These are phyloP conservation scores for Zygosaccharomyces siamensis DNA, from an alignment of 805 yeast genomes.

Conservation along the genomic window DNA sequence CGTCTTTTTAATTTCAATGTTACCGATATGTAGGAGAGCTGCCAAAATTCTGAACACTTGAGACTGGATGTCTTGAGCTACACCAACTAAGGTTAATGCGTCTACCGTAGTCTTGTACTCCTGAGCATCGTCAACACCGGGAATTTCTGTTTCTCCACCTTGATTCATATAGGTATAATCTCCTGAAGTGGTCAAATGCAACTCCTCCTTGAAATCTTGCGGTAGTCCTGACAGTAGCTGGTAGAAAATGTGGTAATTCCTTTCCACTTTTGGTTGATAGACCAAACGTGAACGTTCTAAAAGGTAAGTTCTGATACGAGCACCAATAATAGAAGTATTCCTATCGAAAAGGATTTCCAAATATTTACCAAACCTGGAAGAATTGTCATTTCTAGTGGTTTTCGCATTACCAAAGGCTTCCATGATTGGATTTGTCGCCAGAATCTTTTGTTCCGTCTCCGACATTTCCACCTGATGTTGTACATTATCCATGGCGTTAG, in stretches of 20 bases:
- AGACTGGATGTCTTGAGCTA: slow-evolving; percentile 52
- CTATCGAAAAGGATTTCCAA: slow-evolving; percentile 82
- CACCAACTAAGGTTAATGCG: slow-evolving; percentile 77
- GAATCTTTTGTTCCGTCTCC: slow-evolving; percentile 84
- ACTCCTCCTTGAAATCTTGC: slow-evolving; percentile 45
- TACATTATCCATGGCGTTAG: slow-evolving; percentile 20
- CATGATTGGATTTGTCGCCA: slow-evolving; percentile 91
- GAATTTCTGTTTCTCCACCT: slow-evolving; percentile 71
- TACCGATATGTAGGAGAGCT: slow-evolving; percentile 88
- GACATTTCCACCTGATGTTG: slow-evolving; percentile 60
- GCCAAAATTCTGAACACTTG: slow-evolving; percentile 77
- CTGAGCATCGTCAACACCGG: slow-evolving; percentile 72
- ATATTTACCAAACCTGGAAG: slow-evolving; percentile 94
- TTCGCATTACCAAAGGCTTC: slow-evolving; percentile 96
- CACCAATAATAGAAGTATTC: slow-evolving; percentile 82
- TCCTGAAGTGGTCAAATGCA: slow-evolving; percentile 59
- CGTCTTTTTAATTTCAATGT: slow-evolving; percentile 79
- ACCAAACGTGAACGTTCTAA: slow-evolving; percentile 92
- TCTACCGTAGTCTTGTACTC: slow-evolving; percentile 73
- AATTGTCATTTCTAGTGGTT: slow-evolving; percentile 85
- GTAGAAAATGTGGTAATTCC: slow-evolving; percentile 93
- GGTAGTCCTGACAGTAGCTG: slow-evolving; percentile 76
- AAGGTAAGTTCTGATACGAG: slow-evolving; percentile 85
- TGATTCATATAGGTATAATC: slow-evolving; percentile 83
- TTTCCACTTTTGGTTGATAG: slow-evolving; percentile 81